Evolutionary conservation across 2,329 filamentous ascomycete species (phyloP).

Genomic region (Calonectria fujianensis): DNA sequence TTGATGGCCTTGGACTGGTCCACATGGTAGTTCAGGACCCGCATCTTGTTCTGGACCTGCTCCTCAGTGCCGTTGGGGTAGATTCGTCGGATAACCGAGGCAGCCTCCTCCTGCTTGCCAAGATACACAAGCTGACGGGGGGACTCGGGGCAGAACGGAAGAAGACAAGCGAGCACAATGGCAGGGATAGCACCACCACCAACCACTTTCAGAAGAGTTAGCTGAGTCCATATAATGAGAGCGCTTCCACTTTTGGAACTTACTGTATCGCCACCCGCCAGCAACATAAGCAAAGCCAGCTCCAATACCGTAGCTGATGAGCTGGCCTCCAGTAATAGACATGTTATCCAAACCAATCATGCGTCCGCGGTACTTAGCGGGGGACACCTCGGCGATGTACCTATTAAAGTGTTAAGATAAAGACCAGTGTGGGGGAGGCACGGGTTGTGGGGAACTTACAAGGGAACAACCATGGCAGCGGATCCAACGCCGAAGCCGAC

Average conservation of each 20-base stretch:
- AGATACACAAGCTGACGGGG: slow-evolving; percentile 68
- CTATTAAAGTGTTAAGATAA: slow-evolving; percentile 35
- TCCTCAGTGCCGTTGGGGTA: slow-evolving; percentile 64
- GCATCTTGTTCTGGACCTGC: slow-evolving; percentile 66
- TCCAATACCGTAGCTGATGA: slow-evolving; percentile 64
- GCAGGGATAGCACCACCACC: slow-evolving; percentile 68
- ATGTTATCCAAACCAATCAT: slow-evolving; percentile 71
- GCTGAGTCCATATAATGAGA: not conserved
- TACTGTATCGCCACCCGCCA: slow-evolving; percentile 68
- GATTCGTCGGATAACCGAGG: slow-evolving; percentile 61
- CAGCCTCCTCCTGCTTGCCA: slow-evolving; percentile 62
- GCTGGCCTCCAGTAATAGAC: slow-evolving; percentile 64
- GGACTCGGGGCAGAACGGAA: slow-evolving; percentile 69
- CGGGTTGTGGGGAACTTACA: slow-evolving; percentile 41
- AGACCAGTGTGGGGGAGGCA: not conserved
- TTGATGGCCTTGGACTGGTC: slow-evolving; percentile 63
- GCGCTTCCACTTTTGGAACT: not conserved
- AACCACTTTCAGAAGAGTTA: slow-evolving; percentile 58
- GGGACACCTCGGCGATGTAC: slow-evolving; percentile 71
- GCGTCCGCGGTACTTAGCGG: slow-evolving; percentile 68
- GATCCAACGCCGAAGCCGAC: slow-evolving; percentile 70
- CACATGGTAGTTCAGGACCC: slow-evolving; percentile 61
- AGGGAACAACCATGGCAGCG: slow-evolving; percentile 67
- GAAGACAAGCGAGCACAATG: slow-evolving; percentile 64
- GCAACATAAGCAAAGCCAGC: slow-evolving; percentile 62